phyloP scores from a whole-genome alignment of 495 filamentous ascomycete genomes.

The Penicillium argentinense region DNA sequence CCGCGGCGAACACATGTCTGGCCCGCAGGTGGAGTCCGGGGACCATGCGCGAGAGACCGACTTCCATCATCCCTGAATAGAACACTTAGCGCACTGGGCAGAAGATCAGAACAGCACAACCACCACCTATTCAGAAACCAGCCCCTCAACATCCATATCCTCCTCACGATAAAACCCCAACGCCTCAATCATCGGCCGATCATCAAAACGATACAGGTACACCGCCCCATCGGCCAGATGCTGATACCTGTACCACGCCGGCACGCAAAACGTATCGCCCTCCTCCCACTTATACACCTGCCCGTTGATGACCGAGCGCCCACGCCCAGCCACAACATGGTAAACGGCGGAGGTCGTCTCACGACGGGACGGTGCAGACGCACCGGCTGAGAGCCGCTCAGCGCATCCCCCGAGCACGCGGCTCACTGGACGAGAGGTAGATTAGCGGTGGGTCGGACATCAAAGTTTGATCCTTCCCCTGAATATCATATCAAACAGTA shows the following conservation, averaged over 20 bases:
- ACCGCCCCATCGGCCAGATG: constrained; percentile 40
- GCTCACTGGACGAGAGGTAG: constrained; percentile 16
- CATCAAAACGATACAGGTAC: constrained; percentile 49
- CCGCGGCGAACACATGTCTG: too few relatives aligned
- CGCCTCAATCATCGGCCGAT: constrained; percentile 44
- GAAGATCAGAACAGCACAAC: too few relatives aligned
- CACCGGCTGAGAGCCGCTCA: constrained; percentile 31
- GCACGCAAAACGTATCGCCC: constrained; percentile 47
- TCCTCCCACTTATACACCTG: constrained; percentile 33
- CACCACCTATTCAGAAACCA: constrained; percentile 15
- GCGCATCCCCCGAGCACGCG: constrained; percentile 40
- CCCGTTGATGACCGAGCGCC: constrained; percentile 32
- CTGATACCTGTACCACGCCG: constrained; percentile 43
- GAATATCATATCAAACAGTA: not conserved
- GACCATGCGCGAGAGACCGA: too few relatives aligned
- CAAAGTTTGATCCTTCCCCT: constrained; percentile 4
- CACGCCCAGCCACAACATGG: constrained; percentile 39
- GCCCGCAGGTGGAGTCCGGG: too few relatives aligned
- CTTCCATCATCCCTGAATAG: too few relatives aligned
- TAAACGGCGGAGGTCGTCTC: constrained; percentile 45
- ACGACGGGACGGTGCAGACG: constrained; percentile 23
- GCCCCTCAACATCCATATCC: constrained; percentile 32
- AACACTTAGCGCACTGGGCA: too few relatives aligned
- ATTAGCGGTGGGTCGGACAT: constrained; percentile 15
- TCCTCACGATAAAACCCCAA: constrained; percentile 45